A percentile compares a stretch with the other conserved stretches of the same genome.
Evolutionary conservation across 176 grass and related monocot species (phyloP).

Genomic region (Paspalum notatum): DNA sequence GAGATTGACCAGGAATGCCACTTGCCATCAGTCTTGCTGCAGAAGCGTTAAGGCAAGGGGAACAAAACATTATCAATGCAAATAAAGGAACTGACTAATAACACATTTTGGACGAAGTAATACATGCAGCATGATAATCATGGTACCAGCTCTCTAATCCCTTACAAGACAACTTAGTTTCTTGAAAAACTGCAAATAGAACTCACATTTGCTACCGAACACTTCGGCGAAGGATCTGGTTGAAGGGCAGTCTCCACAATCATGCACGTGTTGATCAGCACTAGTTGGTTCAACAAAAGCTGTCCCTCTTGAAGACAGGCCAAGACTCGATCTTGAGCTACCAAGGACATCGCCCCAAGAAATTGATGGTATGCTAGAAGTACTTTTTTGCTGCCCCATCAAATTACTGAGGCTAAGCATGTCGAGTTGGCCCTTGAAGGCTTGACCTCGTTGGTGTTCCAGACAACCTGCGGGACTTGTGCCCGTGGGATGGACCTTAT

Average conservation of each 20-base stretch:
- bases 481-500: slow-evolving; percentile 47
- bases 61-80: slow-evolving; percentile 23
- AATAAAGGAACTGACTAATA: neutral
- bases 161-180: slow-evolving; percentile 5
- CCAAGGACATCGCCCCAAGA: slow-evolving; percentile 45
- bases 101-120: neutral
- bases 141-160: neutral
- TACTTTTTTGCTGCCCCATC: slow-evolving; percentile 42
- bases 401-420: slow-evolving; percentile 41
- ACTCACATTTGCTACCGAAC: slow-evolving; percentile 56
- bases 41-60: neutral
- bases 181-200: slow-evolving; percentile 26
- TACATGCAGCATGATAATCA: neutral
- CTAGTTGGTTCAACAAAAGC: slow-evolving; percentile 28
- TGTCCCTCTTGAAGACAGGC: slow-evolving; percentile 34
- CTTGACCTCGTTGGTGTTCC: slow-evolving; percentile 33
- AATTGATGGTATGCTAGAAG: slow-evolving; percentile 22
- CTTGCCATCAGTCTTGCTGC: slow-evolving; percentile 53
- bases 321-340: slow-evolving; percentile 39
- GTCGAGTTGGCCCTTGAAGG: slow-evolving; percentile 43
- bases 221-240: slow-evolving; percentile 49
- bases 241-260: slow-evolving; percentile 43
- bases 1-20: slow-evolving; percentile 42
- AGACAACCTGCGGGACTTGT: slow-evolving; percentile 38
- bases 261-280: slow-evolving; percentile 16